Evolutionary conservation across 2,329 filamentous ascomycete genomes (phyloP).

Genomic region (Orbilia blumenaviensis): DNA sequence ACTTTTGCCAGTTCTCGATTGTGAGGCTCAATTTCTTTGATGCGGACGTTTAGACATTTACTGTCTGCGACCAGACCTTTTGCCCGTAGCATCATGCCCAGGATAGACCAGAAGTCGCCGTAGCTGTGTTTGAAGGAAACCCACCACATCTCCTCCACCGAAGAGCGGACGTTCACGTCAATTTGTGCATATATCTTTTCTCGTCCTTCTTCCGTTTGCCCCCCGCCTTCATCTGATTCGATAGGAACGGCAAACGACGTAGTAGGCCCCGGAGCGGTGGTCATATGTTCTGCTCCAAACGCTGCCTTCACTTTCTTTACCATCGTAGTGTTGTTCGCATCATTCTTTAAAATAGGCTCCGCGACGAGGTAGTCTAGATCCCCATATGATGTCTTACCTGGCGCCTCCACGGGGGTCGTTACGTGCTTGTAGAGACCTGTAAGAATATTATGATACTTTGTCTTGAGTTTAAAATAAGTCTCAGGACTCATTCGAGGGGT

Average conservation of each 20-base stretch:
- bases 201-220: neutral
- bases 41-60: constrained; percentile 70
- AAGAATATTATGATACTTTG: constrained; percentile 64
- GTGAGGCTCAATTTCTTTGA: constrained; percentile 72
- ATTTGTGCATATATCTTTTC: constrained; percentile 69
- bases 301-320: constrained; percentile 15
- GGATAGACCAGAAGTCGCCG: constrained; percentile 74
- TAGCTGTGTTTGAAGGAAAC: constrained; percentile 74
- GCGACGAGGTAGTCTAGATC: constrained; percentile 77
- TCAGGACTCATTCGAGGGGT: constrained; percentile 73
- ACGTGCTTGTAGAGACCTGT: constrained; percentile 67
- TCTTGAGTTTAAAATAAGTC: constrained; percentile 68
- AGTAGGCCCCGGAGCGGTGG: constrained; percentile 41
- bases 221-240: neutral
- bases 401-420: constrained; percentile 72
- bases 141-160: constrained; percentile 67
- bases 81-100: constrained; percentile 72
- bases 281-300: constrained; percentile 19
- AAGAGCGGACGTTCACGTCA: constrained; percentile 70
- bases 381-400: constrained; percentile 73
- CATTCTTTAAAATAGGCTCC: constrained; percentile 57
- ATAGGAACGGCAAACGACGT: constrained; percentile 66
- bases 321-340: neutral
- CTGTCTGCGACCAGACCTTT: constrained; percentile 75
- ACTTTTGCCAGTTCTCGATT: constrained; percentile 70